Evolutionary conservation across 192 early-diverging fungal genomes (phyloP).

Genomic region (Podila epicladia): DNA sequence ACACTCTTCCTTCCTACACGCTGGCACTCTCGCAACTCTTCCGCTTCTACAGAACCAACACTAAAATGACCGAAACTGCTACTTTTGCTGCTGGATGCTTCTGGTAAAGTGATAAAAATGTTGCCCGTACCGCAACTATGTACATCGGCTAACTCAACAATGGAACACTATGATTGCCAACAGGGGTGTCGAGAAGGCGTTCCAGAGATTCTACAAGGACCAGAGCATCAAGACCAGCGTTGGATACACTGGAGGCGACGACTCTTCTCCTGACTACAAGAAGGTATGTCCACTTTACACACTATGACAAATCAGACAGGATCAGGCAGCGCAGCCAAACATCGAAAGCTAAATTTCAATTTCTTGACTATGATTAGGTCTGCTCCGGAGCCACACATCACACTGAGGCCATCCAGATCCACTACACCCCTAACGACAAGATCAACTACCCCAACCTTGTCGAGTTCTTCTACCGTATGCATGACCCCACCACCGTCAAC

Average conservation of each 20-base stretch:
- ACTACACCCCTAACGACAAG: slow-evolving; percentile 72
- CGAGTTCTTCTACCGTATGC: slow-evolving; percentile 84
- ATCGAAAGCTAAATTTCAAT: too few relatives aligned
- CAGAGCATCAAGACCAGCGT: slow-evolving; percentile 56
- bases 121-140: background rate
- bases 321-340: background rate
- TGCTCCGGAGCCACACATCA: slow-evolving; percentile 82
- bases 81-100: slow-evolving; percentile 97
- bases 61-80: slow-evolving; percentile 60
- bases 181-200: slow-evolving; percentile 69
- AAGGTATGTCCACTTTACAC: slow-evolving; percentile 38
- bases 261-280: slow-evolving; percentile 56
- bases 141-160: background rate
- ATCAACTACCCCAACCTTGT: slow-evolving; percentile 81
- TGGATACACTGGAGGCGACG: slow-evolving; percentile 64
- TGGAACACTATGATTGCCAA: background rate
- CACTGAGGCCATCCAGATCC: slow-evolving; percentile 84
- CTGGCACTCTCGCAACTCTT: background rate
- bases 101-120: slow-evolving; percentile 64
- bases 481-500: slow-evolving; percentile 91
- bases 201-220: slow-evolving; percentile 59
- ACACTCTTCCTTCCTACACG: background rate
- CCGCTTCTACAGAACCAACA: slow-evolving; percentile 2
- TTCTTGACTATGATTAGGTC: slow-evolving; percentile 53
- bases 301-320: too few relatives aligned